Evolutionary conservation across 2,329 filamentous ascomycete species (phyloP).

Genomic region (Apiospora arundinis): DNA sequence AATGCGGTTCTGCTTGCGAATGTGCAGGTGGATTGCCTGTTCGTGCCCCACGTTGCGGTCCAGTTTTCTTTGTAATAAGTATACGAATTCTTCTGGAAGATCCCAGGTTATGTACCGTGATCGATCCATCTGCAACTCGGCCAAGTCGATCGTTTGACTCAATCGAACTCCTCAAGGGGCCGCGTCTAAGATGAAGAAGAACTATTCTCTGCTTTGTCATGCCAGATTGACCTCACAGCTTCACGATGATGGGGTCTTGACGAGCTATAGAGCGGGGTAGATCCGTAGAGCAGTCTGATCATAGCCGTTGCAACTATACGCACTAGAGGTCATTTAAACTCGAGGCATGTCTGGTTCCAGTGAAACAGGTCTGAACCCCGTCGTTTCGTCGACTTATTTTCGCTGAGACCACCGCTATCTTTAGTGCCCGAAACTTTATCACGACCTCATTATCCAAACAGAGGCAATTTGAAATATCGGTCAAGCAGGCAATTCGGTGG

Average conservation of each 20-base stretch:
- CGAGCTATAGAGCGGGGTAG: conserved; percentile 6
- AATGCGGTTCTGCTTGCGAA: conserved; percentile 12
- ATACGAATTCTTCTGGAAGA: conserved; percentile 8
- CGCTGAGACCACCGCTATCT: conserved; percentile 4
- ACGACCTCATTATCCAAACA: conserved; percentile 10
- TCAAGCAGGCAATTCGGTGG: not conserved
- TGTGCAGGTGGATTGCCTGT: not conserved
- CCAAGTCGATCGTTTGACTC: not conserved
- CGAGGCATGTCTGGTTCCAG: conserved; percentile 13
- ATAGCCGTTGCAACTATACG: conserved; percentile 7
- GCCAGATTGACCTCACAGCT: not conserved
- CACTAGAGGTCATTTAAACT: conserved; percentile 12
- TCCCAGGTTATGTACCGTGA: not conserved
- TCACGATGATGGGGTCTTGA: not conserved
- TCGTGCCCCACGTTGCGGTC: not conserved
- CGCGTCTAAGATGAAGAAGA: not conserved
- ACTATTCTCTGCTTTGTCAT: not conserved
- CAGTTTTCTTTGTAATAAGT: conserved; percentile 3
- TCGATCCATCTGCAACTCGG: conserved; percentile 4
- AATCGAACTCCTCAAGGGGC: not conserved
- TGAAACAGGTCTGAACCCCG: conserved; percentile 9
- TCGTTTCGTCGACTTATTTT: not conserved
- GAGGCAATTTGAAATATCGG: not conserved
- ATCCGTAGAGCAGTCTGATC: not conserved
- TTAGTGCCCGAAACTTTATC: conserved; percentile 14